Base-by-base conservation (phyloP, 2,329 filamentous ascomycete species). In the Trichothecium sympodiale region DNA sequence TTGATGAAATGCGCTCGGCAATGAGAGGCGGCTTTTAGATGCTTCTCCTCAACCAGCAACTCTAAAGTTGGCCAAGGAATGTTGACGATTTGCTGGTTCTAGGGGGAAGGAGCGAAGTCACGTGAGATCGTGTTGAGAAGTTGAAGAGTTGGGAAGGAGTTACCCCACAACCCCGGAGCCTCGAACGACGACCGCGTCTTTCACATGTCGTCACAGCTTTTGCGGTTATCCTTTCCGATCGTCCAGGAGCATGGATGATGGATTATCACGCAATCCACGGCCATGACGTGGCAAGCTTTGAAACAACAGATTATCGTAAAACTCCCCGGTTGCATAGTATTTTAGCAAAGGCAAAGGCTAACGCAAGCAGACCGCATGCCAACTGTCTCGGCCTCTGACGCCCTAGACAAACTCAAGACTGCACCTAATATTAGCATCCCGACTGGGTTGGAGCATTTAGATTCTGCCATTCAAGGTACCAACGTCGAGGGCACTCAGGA, bases 341-440 rank as follows among this genome's bases (percentile, higher is more conserved):
- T 25, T 25, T 6, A 10, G 20, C 6, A 25, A 25, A 25, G 10
- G 20, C 17, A 33, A 33, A 8, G 14, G 17, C 16, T 14, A 33
- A 18, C 13, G 17, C 16, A 31, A 20, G 18, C 46, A 87, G 82
- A 88, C 61, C 76, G 83, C 35, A 64, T 89, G 36, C 80, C 84
- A 26, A 85, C 84, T 2, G 68, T 88, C 33, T 84, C 81, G 14
- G 84, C 83, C 20, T 81, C 81, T 2, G 71, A 85, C 50, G 82
- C 77, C 7, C 62, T 88, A 31, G 67, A 79, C 39, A 67, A 74
- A 17, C 59, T 83, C 31, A 63, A 70, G 33, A 59, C 64, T 32
- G 62, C 69, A 37, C 57, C 63, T 14, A 60, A 61, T 12, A 65
- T 64, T 40, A 63, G 63, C 37, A 57, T 83, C 16, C 61, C 73